These are phyloP conservation scores for Xylariaceae sp. DNA, from an alignment of 2,329 filamentous ascomycete genomes.

Conservation along the genomic window DNA sequence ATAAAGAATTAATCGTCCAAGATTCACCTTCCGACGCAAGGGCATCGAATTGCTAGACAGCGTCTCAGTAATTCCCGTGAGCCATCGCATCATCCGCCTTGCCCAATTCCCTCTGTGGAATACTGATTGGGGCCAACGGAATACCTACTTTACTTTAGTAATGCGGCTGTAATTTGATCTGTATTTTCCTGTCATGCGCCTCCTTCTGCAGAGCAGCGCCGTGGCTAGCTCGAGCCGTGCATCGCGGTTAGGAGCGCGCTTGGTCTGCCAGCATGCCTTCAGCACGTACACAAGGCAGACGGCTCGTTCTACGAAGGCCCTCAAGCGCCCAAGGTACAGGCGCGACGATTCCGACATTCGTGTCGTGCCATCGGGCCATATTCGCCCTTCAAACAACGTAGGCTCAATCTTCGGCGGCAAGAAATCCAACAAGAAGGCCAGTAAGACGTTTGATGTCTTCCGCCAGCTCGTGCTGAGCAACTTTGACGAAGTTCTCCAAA, in stretches of 20 bases:
- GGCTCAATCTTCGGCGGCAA: neutral
- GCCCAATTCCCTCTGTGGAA: neutral
- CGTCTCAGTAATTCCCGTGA: neutral
- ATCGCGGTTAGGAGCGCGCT: neutral
- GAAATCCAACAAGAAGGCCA: slow-evolving; percentile 3
- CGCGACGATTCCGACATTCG: too few relatives aligned
- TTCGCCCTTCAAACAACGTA: too few relatives aligned
- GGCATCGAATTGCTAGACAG: too few relatives aligned
- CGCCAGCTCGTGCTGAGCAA: slow-evolving; percentile 25
- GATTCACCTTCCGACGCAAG: too few relatives aligned
- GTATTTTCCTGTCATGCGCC: slow-evolving; percentile 26
- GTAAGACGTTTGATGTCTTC: slow-evolving; percentile 26
- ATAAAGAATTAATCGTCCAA: too few relatives aligned
- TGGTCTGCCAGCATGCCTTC: slow-evolving; percentile 23
- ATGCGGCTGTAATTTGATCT: slow-evolving; percentile 23
- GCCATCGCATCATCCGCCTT: neutral
- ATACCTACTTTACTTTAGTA: slow-evolving; percentile 6
- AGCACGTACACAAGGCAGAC: slow-evolving; percentile 20
- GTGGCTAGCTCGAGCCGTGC: slow-evolving; percentile 24
- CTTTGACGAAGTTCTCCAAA: slow-evolving; percentile 35
- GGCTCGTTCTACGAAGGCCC: neutral
- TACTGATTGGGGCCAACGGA: neutral
- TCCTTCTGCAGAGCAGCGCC: slow-evolving; percentile 22
- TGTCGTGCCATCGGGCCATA: too few relatives aligned
- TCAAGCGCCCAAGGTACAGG: too few relatives aligned